Percentiles rank a stretch among this genome's conserved stretches.
These are phyloP conservation scores for Lojkania enalia DNA, from an alignment of 2,329 filamentous ascomycete genomes.

Conservation along the genomic window DNA sequence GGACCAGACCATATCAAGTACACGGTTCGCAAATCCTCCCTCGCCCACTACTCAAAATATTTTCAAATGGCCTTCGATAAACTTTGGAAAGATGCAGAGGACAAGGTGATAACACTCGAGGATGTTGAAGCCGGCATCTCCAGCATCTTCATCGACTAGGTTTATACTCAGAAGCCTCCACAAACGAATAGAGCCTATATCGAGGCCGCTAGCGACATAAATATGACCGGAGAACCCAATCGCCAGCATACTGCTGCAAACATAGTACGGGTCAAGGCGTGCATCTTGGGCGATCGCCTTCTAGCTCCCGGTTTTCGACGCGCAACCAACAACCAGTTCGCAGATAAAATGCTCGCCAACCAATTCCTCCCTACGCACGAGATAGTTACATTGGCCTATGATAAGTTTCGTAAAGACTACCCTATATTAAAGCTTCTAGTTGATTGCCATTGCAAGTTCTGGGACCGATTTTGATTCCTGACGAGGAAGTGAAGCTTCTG, in stretches of 20 bases:
- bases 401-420: no score
- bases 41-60: background rate
- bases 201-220: no score
- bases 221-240: no score
- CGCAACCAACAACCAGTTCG: background rate
- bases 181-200: no score
- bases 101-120: background rate
- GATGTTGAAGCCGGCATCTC: background rate
- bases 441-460: no score
- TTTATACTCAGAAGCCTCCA: background rate
- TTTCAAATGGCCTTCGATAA: background rate
- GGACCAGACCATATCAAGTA: background rate
- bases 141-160: background rate
- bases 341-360: background rate
- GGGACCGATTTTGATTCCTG: no score
- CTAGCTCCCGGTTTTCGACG: background rate
- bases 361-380: no score
- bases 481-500: no score
- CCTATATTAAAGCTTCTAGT: no score
- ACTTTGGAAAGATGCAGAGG: background rate
- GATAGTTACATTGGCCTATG: no score
- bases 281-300: background rate
- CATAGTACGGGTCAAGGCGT: background rate
- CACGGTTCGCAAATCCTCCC: background rate
- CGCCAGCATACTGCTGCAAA: no score